Evolutionary conservation across 768 basidiomycete species (phyloP).

Genomic region (Leccinum pellstonianum): DNA sequence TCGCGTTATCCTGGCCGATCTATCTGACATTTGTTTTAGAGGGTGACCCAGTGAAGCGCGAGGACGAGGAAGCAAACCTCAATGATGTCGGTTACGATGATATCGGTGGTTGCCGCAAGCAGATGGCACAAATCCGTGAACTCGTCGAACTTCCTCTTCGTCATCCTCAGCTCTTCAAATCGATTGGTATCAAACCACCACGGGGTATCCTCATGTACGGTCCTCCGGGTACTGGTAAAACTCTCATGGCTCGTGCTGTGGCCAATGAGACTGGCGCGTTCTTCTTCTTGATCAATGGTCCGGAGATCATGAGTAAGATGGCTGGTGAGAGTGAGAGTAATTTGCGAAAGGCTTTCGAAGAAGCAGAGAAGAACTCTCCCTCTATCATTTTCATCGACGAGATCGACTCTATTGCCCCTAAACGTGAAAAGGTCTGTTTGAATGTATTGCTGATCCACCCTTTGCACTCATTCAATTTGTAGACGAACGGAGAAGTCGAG

Average conservation of each 20-base stretch:
- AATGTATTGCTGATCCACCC: neutral
- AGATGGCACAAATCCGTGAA: constrained; percentile 99
- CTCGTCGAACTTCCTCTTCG: constrained; percentile 96
- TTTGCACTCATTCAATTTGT: constrained; percentile 6
- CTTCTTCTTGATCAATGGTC: constrained; percentile 99
- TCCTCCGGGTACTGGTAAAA: constrained; percentile 99
- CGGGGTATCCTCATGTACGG: constrained; percentile 99
- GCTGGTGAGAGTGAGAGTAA: constrained; percentile 98
- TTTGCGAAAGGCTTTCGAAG: constrained; percentile 96
- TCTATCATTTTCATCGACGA: constrained; percentile 99
- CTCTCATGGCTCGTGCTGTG: constrained; percentile 98
- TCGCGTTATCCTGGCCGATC: neutral
- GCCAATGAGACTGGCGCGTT: constrained; percentile 99
- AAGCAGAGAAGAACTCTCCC: constrained; percentile 99
- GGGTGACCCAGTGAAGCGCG: constrained; percentile 98
- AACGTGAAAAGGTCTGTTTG: constrained; percentile 88
- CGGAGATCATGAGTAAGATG: constrained; percentile 99
- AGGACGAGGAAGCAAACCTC: constrained; percentile 96
- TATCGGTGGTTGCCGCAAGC: constrained; percentile 98
- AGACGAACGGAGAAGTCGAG: constrained; percentile 99
- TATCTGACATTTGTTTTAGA: constrained; percentile 45
- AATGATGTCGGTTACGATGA: constrained; percentile 99
- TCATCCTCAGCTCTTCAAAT: constrained; percentile 99
- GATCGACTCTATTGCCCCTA: constrained; percentile 98
- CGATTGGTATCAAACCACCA: constrained; percentile 99